phyloP scores from a whole-genome alignment of 2,329 filamentous ascomycete genomes.

The Fusarium transvaalense region DNA sequence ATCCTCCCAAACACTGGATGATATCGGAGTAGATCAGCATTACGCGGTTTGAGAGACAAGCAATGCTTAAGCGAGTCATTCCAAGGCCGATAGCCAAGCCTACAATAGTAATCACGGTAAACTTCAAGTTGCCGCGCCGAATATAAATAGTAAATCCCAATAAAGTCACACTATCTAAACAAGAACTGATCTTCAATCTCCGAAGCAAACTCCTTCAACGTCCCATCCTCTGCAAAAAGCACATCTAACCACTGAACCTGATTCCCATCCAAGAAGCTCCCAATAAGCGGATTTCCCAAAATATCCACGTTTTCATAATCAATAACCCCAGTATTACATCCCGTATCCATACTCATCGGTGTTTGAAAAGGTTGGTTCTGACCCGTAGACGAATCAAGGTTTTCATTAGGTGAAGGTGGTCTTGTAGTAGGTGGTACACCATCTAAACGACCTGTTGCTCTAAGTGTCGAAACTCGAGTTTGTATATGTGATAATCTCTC shows the following conservation, averaged over 20 bases:
- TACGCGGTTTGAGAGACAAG: no score
- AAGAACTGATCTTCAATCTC: constrained; percentile 49
- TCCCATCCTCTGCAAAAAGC: constrained; percentile 46
- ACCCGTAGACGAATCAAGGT: background rate
- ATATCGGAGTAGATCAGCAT: no score
- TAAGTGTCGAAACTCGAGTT: constrained; percentile 29
- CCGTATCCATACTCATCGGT: constrained; percentile 9
- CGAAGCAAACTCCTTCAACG: constrained; percentile 43
- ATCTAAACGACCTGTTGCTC: constrained; percentile 31
- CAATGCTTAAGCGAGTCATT: background rate
- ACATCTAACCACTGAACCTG: constrained; percentile 46
- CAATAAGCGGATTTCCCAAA: constrained; percentile 46
- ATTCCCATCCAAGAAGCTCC: constrained; percentile 47
- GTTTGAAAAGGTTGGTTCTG: constrained; percentile 9
- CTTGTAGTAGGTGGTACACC: background rate
- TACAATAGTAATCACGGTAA: background rate
- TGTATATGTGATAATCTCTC: constrained; percentile 48
- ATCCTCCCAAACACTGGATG: no score
- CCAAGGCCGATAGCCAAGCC: background rate
- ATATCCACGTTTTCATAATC: constrained; percentile 43
- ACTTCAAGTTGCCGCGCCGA: background rate
- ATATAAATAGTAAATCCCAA: no score
- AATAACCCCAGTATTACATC: background rate
- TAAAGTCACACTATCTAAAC: constrained; percentile 17
- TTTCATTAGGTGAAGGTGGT: background rate